These are phyloP conservation scores for Mycena haematopus DNA, from an alignment of 768 basidiomycete genomes.

Conservation along the genomic window DNA sequence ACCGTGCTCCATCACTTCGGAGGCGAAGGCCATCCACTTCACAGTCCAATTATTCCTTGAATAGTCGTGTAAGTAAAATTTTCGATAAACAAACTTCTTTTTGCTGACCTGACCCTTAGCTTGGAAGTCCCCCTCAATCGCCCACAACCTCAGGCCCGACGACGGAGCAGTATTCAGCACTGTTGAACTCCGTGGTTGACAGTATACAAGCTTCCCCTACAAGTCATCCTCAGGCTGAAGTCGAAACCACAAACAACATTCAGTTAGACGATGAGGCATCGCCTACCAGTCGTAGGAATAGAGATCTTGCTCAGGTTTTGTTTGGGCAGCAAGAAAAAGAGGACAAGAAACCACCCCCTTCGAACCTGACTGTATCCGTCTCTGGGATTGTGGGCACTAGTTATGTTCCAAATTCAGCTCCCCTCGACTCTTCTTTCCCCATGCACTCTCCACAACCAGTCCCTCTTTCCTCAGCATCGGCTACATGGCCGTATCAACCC, in stretches of 20 bases:
- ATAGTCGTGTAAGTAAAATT: constrained; percentile 51
- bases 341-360: constrained; percentile 31
- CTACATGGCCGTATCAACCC: constrained; percentile 42
- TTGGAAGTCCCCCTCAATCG: constrained; percentile 63
- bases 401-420: constrained; percentile 27
- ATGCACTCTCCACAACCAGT: constrained; percentile 32
- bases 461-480: constrained; percentile 35
- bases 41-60: constrained; percentile 76
- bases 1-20: constrained; percentile 73
- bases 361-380: constrained; percentile 28
- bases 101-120: constrained; percentile 43
- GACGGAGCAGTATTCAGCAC: constrained; percentile 59
- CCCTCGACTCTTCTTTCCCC: constrained; percentile 29
- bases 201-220: constrained; percentile 50
- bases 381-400: not conserved
- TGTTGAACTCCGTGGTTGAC: constrained; percentile 68
- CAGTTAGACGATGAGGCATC: constrained; percentile 45
- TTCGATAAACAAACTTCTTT: constrained; percentile 21
- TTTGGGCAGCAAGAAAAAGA: constrained; percentile 60
- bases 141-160: constrained; percentile 40
- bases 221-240: constrained; percentile 27
- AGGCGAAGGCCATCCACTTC: constrained; percentile 81
- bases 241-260: constrained; percentile 26
- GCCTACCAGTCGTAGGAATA: constrained; percentile 65
- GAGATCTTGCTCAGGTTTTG: constrained; percentile 78